phyloP scores from a whole-genome alignment of 306 rosid species.

The Comarum palustre region DNA sequence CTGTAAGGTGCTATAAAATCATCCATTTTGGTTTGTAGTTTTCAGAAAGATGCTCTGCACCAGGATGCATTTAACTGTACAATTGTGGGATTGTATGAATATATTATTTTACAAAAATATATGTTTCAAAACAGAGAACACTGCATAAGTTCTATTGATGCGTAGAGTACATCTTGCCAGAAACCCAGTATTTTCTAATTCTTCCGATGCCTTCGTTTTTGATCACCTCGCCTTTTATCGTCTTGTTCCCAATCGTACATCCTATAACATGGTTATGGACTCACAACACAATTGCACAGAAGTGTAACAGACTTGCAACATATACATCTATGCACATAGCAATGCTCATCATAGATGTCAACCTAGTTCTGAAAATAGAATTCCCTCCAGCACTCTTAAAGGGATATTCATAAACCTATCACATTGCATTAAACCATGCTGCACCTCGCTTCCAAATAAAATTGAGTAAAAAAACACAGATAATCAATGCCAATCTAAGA shows the following conservation, averaged over 20 bases:
- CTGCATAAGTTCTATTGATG: slow-evolving; percentile 18
- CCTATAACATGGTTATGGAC: slow-evolving; percentile 63
- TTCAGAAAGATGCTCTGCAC: neutral
- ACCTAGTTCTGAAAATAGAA: neutral
- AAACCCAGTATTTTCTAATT: slow-evolving; percentile 22
- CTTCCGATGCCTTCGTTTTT: slow-evolving; percentile 90
- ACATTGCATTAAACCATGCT: neutral
- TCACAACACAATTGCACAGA: neutral
- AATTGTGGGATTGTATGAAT: slow-evolving; percentile 24
- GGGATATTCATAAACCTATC: neutral
- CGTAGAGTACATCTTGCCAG: slow-evolving; percentile 20
- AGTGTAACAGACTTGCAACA: neutral
- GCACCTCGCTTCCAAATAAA: neutral
- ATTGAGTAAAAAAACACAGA: neutral
- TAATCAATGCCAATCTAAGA: neutral
- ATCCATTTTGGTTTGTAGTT: too few species aligned
- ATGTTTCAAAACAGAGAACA: slow-evolving; percentile 26
- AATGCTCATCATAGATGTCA: neutral
- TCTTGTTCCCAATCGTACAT: slow-evolving; percentile 92
- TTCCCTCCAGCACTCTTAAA: neutral
- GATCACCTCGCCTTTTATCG: slow-evolving; percentile 93
- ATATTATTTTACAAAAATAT: slow-evolving; percentile 15
- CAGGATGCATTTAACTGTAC: too few species aligned
- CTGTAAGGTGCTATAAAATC: too few species aligned
- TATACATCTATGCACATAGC: neutral